phyloP scores from a whole-genome alignment of 2,329 filamentous ascomycete genomes.

The Kalmusia sp. region DNA sequence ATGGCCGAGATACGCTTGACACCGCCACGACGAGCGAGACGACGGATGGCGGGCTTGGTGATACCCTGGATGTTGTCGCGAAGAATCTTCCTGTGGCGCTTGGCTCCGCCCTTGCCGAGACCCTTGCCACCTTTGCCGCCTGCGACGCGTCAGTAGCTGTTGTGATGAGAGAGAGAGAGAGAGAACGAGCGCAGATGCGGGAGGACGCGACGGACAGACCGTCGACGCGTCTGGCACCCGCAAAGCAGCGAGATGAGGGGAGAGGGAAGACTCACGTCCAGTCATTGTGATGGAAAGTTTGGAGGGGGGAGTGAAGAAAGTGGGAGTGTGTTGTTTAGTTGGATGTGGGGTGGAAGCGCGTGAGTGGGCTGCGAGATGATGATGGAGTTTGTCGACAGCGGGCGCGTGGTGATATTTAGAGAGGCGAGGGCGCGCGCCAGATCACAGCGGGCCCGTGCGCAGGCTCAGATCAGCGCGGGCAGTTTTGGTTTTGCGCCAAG shows the following conservation, averaged over 20 bases:
- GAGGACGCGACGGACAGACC: constrained; percentile 14
- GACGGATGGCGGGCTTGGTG: constrained; percentile 96
- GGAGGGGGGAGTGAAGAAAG: constrained; percentile 19
- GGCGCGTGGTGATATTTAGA: constrained; percentile 30
- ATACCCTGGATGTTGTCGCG: constrained; percentile 99
- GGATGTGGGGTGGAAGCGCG: constrained; percentile 16
- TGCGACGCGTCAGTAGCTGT: constrained; percentile 59
- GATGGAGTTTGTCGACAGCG: constrained; percentile 20
- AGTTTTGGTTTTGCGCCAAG: constrained; percentile 17
- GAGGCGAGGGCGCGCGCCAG: constrained; percentile 34
- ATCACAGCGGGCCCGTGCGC: constrained; percentile 41
- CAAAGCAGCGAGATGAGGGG: constrained; percentile 6
- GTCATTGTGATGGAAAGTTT: constrained; percentile 53
- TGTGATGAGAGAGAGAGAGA: constrained; percentile 8
- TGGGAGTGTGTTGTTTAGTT: constrained; percentile 7
- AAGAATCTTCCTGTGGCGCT: constrained; percentile 99
- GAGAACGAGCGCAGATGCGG: constrained; percentile 6
- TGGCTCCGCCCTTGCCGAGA: constrained; percentile 97
- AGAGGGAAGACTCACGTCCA: constrained; percentile 55
- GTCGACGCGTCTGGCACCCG: constrained; percentile 14
- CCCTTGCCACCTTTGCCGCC: constrained; percentile 97
- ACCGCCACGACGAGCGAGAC: constrained; percentile 98
- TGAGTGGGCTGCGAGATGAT: constrained; percentile 22
- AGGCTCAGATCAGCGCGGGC: constrained; percentile 20
- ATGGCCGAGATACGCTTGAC: constrained; percentile 99